These are phyloP conservation scores for Sicyos baderoa DNA, from an alignment of 306 rosid genomes.

Conservation along the genomic window DNA sequence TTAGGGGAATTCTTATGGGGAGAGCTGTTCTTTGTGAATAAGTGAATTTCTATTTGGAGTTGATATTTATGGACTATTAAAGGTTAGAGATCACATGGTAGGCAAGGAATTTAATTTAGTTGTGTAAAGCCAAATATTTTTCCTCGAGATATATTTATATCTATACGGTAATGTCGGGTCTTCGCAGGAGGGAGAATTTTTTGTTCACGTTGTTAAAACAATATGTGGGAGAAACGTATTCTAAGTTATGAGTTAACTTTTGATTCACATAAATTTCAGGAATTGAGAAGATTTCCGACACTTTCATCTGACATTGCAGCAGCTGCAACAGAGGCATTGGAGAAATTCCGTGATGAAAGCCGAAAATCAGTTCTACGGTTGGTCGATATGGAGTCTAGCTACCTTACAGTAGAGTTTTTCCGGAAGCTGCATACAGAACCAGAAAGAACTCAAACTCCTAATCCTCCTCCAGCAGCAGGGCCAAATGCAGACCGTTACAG, in stretches of 20 bases:
- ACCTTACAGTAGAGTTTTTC: constrained; percentile 86
- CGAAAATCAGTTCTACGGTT: constrained; percentile 72
- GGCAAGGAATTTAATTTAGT: neutral
- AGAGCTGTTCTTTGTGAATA: neutral
- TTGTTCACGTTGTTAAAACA: constrained; percentile 5
- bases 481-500: constrained; percentile 45
- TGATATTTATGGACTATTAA: neutral
- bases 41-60: neutral
- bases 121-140: neutral
- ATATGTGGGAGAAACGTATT: neutral
- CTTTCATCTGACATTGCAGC: constrained; percentile 75
- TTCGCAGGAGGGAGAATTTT: neutral
- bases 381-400: constrained; percentile 98
- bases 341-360: constrained; percentile 88
- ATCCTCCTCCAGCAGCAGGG: constrained; percentile 33
- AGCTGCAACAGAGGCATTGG: constrained; percentile 77
- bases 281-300: constrained; percentile 88
- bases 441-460: constrained; percentile 50
- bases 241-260: neutral
- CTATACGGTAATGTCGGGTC: neutral
- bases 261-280: constrained; percentile 43
- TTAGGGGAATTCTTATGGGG: neutral
- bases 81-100: neutral
- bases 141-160: neutral
- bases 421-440: constrained; percentile 73